Base-by-base conservation (phyloP, 1,284 basidiomycete species). In the Mycosarcoma mackinlayi region DNA sequence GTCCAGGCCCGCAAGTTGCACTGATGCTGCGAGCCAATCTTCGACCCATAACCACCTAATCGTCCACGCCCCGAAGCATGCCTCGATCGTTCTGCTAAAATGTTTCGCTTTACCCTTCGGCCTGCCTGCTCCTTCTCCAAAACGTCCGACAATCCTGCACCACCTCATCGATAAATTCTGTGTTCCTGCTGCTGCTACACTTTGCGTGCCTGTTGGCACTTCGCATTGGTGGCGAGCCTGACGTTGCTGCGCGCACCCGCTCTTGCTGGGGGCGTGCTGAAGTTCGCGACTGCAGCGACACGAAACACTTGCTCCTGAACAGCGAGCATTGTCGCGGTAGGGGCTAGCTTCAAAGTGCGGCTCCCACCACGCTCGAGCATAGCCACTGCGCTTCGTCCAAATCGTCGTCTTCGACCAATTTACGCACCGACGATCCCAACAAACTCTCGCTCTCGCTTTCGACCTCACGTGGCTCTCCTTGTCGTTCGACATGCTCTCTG, bases 341-440 rank as follows among this genome's bases (percentile, higher is more conserved):
- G n/a, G n/a, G 10, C 37, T 38, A n/a, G 50, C 16, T 16, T 55
- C 42, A 38, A 77, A 81, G 9, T 50, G 54, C 11, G 76, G 68
- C 57, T 79, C 79, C n/a, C 25, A 80, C 57, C 4, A 81, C 65
- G 24, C 57, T 55, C 5, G 66, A 70, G 45, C 76, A 79, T 3
- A 81, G 61, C 75, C 76, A 79, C 53, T 81, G 79, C 16, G 76
- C 68, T 46, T 79, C 79, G 53, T 81, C 79, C 48, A 73, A 57
- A 34, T 73, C 73, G 40, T 81, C 79, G 6, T 74, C 48, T 21
- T 64, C 48, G 23, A 62, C 31, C 19, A 64, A 18, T 40, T 70
- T 70, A 34, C 67, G 67, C 23, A 58, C 41, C 40, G 67, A 54
- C 5, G 72, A 68, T 9, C 72, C 72, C 9, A 74, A 67, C 23